Conservation (phyloP, 2,329 filamentous ascomycete genomes). For the Dactylellina drechsleri region DNA sequence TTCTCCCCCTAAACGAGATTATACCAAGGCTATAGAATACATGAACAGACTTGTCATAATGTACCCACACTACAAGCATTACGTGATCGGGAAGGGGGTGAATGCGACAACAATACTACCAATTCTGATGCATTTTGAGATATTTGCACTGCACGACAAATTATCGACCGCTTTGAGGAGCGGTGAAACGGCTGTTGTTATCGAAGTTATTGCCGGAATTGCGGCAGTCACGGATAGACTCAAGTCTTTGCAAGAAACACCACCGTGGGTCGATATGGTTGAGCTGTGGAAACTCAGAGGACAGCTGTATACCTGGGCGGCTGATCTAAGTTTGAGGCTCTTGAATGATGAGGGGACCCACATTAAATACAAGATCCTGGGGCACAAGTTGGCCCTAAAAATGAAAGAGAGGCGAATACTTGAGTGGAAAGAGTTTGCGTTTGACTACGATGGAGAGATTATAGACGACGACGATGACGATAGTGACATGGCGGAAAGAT, state of each 20-base stretch:
- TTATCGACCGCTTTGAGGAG: slow-evolving; percentile 20
- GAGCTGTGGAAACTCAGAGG: slow-evolving; percentile 56
- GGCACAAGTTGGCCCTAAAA: slow-evolving; percentile 37
- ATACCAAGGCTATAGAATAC: slow-evolving; percentile 56
- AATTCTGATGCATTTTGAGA: slow-evolving; percentile 52
- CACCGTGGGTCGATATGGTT: slow-evolving; percentile 56
- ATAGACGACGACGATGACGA: slow-evolving; percentile 15
- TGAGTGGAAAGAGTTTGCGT: slow-evolving; percentile 42
- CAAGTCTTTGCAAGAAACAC: slow-evolving; percentile 55
- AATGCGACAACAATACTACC: slow-evolving; percentile 53
- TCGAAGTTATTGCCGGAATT: slow-evolving; percentile 39
- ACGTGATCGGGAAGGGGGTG: slow-evolving; percentile 39
- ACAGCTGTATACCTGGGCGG: slow-evolving; percentile 57
- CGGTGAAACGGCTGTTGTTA: slow-evolving; percentile 11
- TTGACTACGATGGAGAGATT: slow-evolving; percentile 15
- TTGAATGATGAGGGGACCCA: slow-evolving; percentile 31
- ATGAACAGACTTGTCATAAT: slow-evolving; percentile 56
- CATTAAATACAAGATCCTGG: slow-evolving; percentile 25
- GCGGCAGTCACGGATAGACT: slow-evolving; percentile 54
- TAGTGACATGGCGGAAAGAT: not conserved
- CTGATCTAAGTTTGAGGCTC: slow-evolving; percentile 50
- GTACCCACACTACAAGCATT: slow-evolving; percentile 56
- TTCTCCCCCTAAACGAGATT: slow-evolving; percentile 8
- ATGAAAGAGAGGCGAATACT: slow-evolving; percentile 38
- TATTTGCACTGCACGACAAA: slow-evolving; percentile 44